Conservation (phyloP, 306 rosid species). For the Ceratonia siliqua region DNA sequence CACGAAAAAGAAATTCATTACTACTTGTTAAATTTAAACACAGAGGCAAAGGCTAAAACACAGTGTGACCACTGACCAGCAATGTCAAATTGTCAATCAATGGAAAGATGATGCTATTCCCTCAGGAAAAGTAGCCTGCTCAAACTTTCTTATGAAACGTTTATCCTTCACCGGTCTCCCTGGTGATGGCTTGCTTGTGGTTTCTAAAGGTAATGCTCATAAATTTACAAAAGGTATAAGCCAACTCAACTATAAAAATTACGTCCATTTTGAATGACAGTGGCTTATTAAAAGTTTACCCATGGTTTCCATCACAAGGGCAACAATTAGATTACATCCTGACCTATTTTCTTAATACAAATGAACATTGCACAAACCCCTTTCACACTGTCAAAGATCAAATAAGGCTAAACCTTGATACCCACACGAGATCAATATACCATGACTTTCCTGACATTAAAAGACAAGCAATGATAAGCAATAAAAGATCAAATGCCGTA, state of each 20-base stretch:
- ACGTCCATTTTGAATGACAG: neutral
- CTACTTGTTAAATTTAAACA: no score
- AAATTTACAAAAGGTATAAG: neutral
- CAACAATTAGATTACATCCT: neutral
- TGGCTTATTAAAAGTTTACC: neutral
- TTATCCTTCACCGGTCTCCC: neutral
- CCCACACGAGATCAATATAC: neutral
- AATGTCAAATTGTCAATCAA: no score
- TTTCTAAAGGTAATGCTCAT: neutral
- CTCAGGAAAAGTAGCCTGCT: neutral
- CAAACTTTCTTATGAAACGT: neutral
- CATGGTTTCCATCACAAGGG: conserved; percentile 3
- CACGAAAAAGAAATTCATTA: no score
- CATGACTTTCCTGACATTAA: conserved; percentile 1
- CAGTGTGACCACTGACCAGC: no score
- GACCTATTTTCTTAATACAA: neutral
- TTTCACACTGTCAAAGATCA: neutral
- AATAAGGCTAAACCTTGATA: neutral
- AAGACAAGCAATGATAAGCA: neutral
- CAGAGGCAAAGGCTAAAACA: no score
- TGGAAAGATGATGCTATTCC: neutral
- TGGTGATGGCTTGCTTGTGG: neutral
- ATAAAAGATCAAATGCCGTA: neutral
- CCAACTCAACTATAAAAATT: neutral
- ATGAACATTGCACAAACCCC: neutral